Conservation (phyloP, 2,329 filamentous ascomycete species). For the Diplodia mutila region DNA sequence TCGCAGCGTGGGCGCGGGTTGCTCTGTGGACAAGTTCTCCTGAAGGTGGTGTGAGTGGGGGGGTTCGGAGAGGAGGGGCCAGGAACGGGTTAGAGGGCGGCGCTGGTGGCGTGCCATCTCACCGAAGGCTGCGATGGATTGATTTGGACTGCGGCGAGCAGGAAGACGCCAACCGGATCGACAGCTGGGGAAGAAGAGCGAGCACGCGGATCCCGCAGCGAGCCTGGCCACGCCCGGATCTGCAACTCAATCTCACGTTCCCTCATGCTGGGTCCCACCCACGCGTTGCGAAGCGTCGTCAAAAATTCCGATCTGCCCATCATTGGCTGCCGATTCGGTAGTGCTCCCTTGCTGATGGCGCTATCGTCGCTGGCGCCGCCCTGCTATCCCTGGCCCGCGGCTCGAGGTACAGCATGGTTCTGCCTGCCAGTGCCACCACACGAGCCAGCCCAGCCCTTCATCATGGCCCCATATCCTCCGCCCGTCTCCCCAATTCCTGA, state of each 20-base stretch:
- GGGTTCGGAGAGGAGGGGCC: no score
- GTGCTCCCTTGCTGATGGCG: constrained; percentile 8
- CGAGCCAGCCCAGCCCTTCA: neutral
- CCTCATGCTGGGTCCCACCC: neutral
- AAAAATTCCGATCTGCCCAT: constrained; percentile 2
- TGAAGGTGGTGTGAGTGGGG: no score
- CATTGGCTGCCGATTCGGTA: constrained; percentile 14
- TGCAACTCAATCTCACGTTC: constrained; percentile 20
- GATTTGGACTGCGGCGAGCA: neutral
- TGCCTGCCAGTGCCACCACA: neutral
- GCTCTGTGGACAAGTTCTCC: no score
- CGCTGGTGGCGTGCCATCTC: neutral
- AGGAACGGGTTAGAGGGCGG: neutral
- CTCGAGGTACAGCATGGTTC: neutral
- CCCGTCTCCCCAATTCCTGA: neutral
- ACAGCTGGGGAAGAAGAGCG: neutral
- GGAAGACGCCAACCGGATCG: constrained; percentile 6
- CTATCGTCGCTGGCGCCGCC: constrained; percentile 9
- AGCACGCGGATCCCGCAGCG: neutral
- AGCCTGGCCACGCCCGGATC: constrained; percentile 3
- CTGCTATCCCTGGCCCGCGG: constrained; percentile 11
- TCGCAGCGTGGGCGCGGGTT: neutral
- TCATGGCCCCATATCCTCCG: neutral
- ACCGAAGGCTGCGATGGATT: neutral
- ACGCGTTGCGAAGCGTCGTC: neutral